Base-by-base conservation (phyloP, 192 early-diverging fungal species). In the Coemansia sp. region DNA sequence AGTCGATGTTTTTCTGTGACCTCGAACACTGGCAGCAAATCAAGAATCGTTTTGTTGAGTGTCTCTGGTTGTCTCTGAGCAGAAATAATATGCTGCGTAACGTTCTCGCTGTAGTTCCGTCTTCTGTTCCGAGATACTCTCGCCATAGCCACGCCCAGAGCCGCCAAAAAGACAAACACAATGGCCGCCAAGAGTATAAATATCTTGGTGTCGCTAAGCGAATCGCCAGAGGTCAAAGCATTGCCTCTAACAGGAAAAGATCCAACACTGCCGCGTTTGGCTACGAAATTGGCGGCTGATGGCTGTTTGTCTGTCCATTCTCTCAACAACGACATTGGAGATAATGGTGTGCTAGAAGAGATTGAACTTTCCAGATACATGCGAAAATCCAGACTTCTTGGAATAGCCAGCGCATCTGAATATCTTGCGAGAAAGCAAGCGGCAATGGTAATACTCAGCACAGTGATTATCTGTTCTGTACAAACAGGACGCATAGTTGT, bases 161-260 rank as follows among this genome's bases (percentile, higher is more conserved):
- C 80, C 16, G 76, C 63, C n/a, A 82, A 68, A 41, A 82, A 82
- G 22, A 82, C 66, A 37, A 82, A 82, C n/a, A 82, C 80, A 45
- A 82, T 77, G 0, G 74, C 71, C 15, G 80, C 80, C 13, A 82
- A 58, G 10, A 82, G 68, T n/a, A 82, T 71, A 60, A 82, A 82
- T 65, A 82, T 82, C 62, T 82, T 82, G 43, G 80, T 82, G 55
- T 82, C 80, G 63, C 80, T 82, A 47, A 82, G 74, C 16, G 80
- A 71, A 26, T 82, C 80, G 2, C 57, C 57, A 41, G 37, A 37
- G 12, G 37, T 41, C 36, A 59, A 22, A 0, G 37, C 57, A 59
- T n/a, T 59, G 36, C 39, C 57, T 13, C 37, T 37, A 16, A 59
- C 37, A 16, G 57, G 57, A 16, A 59, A 5, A 6, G 57, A 40